These are phyloP conservation scores for Theileria annulata DNA, from an alignment of 169 alveolate species.

Conservation along the genomic window DNA sequence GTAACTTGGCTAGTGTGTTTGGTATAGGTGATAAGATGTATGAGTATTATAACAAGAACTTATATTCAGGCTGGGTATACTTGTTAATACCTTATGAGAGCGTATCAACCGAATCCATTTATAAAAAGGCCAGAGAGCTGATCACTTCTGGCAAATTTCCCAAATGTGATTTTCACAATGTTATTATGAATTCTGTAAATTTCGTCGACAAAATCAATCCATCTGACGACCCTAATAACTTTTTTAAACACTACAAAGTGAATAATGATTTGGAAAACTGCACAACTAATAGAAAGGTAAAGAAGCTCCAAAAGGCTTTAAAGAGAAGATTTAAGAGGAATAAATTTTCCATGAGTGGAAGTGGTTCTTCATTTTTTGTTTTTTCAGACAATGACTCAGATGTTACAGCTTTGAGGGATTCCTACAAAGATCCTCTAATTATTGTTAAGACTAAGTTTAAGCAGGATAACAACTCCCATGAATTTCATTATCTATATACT, in stretches of 20 bases:
- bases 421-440: slow-evolving; percentile 32
- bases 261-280: slow-evolving; percentile 52
- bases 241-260: not conserved
- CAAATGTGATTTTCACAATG: slow-evolving; percentile 7
- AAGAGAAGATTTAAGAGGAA: not conserved
- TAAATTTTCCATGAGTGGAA: slow-evolving; percentile 53
- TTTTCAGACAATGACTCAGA: slow-evolving; percentile 42
- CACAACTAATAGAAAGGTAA: slow-evolving; percentile 19
- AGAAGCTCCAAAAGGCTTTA: slow-evolving; percentile 3
- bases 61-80: slow-evolving; percentile 34
- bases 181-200: not conserved
- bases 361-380: slow-evolving; percentile 55
- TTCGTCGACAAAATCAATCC: slow-evolving; percentile 15
- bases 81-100: slow-evolving; percentile 55
- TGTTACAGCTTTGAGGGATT: slow-evolving; percentile 19
- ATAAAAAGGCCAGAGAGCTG: slow-evolving; percentile 29
- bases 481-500: slow-evolving; percentile 33
- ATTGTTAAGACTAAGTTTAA: slow-evolving; percentile 56
- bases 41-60: not conserved
- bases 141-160: slow-evolving; percentile 2
- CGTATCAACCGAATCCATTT: slow-evolving; percentile 35
- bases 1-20: slow-evolving; percentile 32
- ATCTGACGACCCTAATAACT: not conserved
- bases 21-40: slow-evolving; percentile 54
- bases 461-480: slow-evolving; percentile 19